Evolutionary conservation across 768 basidiomycete species (phyloP), one percentile per base, ranked within the genome.

Genomic region (Pleurotus ostreatus): DNA sequence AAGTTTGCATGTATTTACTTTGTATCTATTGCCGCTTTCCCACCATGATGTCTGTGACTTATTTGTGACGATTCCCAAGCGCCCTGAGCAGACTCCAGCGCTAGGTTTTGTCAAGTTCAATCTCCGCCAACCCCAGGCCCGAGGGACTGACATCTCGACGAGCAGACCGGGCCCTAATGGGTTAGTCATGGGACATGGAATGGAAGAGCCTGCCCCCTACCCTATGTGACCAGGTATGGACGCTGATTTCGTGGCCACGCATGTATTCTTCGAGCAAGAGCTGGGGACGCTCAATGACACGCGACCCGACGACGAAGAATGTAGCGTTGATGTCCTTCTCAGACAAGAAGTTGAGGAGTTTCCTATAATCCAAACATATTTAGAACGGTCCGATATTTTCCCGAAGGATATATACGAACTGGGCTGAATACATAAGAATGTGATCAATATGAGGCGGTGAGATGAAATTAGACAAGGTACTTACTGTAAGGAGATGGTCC

Each of bases 151-250:
- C n/a, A n/a, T n/a, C n/a, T n/a, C n/a, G n/a, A n/a, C n/a, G n/a
- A n/a, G n/a, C n/a, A n/a, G n/a, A n/a, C n/a, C n/a, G n/a, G n/a
- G n/a, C n/a, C n/a, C n/a, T n/a, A n/a, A 3, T 46, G 57, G 51
- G 56, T 34, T 41, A 18, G 37, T n/a, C 39, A 37, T 48, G 39
- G 13, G 34, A 7, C 22, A 46, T 43, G 48, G 0, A 12, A n/a
- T 18, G 16, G 45, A 55, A 34, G 26, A 39, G n/a, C 49, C 11
- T 39, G 0, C 7, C 5, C 65, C 75, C 15, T 56, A 83, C 87
- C 55, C 72, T 81, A 68, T 96, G 94, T 0, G 90, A 90, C 94
- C 94, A 98, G 9, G 93, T 94, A 71, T 94, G 92, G 2, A 93
- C 86, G 59, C 84, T 83, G 63, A 91, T 85, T 68, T 92, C 88